phyloP scores from a whole-genome alignment of 139 green algal species.

The Klebsormidium nitens region DNA sequence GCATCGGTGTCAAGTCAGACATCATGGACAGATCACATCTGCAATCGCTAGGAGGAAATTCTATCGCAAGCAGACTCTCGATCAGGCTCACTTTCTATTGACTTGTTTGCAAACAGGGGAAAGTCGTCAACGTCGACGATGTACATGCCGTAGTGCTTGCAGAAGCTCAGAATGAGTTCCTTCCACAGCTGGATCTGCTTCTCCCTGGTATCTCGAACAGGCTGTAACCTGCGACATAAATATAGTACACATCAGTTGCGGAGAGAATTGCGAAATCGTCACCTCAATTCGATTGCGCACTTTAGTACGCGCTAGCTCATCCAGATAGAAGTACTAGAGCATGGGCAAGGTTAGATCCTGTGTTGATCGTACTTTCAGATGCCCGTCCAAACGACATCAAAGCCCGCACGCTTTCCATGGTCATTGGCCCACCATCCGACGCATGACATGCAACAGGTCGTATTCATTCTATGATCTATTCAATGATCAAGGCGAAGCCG shows the following conservation, averaged over 20 bases:
- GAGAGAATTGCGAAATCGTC: not conserved
- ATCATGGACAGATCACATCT: not conserved
- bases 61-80: not conserved
- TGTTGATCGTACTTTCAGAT: no score
- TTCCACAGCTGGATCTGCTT: constrained; percentile 30
- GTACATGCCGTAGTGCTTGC: constrained; percentile 12
- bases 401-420: no score
- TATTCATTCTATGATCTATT: no score
- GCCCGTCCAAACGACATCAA: no score
- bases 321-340: no score
- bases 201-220: constrained; percentile 28
- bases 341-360: no score
- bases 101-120: constrained; percentile 17
- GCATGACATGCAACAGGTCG: no score
- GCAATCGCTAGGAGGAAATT: not conserved
- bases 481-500: no score
- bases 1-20: not conserved
- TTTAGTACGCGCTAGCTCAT: no score
- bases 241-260: no score
- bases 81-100: constrained; percentile 15
- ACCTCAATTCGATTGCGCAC: not conserved
- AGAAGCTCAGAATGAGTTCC: constrained; percentile 35
- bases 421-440: no score
- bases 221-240: constrained; percentile 27
- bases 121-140: constrained; percentile 20